Base-by-base conservation (phyloP, 345 rosid species). In the Citrus sinensis region DNA sequence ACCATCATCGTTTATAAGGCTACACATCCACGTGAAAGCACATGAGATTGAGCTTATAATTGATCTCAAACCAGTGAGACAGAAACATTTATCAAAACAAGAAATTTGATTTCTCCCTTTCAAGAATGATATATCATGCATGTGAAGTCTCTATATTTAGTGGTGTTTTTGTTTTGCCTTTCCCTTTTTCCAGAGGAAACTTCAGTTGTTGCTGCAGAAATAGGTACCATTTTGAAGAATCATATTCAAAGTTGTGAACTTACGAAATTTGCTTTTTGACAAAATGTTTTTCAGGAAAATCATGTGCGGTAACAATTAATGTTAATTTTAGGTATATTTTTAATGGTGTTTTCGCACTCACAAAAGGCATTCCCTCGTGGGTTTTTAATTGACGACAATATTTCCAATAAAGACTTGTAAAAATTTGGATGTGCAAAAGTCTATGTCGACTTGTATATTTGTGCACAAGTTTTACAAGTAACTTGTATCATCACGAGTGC, bases 401-500 rank as follows among this genome's bases (percentile, higher is more conserved):
- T 32, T 73, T 39, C 55, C 17, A 70, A 30, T 62, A 9, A 19
- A 27, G 42, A 74, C 69, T 62, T 42, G 70, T 42, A 29, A 39
- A 11, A 75, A 46, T 4, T 14, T 14, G 22, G 30, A 42, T 64
- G 66, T 35, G 9, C 27, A 42, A 42, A 74, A 74, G 70, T 74
- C 60, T 29, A 62, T 62, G 77, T 42, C 30, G 77, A 62, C 70
- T 19, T 17, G 58, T 19, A 37, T 19, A n/a, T 49, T 37, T 71
- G 87, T 82, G 77, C 17, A 77, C 85, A 79, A 85, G 72, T 85
- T 74, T 34, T 79, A 79, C 87, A 85, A 85, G 85, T 85, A 85
- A 85, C 77, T 42, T 67, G 13, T 30, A 4, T 10, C 25, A 24
- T 11, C 29, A 13, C 6, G 22, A 30, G 63, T 64, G 62, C 78